Evolutionary conservation across 2,329 filamentous ascomycete genomes (phyloP).

Genomic region (Westerdykella sp.): DNA sequence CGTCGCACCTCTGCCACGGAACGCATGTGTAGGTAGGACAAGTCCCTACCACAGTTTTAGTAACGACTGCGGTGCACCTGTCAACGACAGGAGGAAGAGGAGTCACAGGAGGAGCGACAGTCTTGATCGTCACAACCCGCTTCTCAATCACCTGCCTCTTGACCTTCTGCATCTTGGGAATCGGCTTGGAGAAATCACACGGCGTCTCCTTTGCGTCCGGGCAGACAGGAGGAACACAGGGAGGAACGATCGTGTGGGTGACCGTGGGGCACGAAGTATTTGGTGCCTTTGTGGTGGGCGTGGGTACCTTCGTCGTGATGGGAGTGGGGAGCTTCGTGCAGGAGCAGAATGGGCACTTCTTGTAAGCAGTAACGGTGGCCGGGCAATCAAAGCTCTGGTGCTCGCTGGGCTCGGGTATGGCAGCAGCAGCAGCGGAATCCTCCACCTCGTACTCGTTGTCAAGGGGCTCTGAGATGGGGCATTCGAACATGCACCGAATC

Average conservation of each 20-base stretch:
- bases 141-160: conserved; percentile 9
- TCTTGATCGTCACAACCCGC: conserved; percentile 10
- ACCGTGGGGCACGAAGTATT: conserved; percentile 1
- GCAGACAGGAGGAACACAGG: conserved; percentile 15
- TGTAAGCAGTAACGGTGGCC: conserved; percentile 5
- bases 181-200: conserved; percentile 10
- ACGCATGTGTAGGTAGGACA: conserved; percentile 24
- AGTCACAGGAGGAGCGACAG: conserved; percentile 2
- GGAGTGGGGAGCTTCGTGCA: conserved; percentile 4
- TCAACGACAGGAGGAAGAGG: neutral
- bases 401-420: conserved; percentile 1
- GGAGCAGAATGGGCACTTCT: conserved; percentile 7
- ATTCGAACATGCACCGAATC: conserved; percentile 4
- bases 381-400: conserved; percentile 5
- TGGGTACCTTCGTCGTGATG: neutral
- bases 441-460: neutral
- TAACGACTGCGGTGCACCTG: conserved; percentile 1
- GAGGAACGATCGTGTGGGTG: conserved; percentile 8
- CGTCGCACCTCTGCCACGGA: conserved; percentile 8
- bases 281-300: neutral
- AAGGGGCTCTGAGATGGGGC: neutral
- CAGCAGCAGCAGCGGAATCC: neutral
- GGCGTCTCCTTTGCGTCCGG: conserved; percentile 5
- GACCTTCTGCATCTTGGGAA: conserved; percentile 6
- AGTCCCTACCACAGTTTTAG: neutral